Evolutionary conservation across 2,329 filamentous ascomycete genomes (phyloP).

Genomic region (Colletotrichum gigasporum): DNA sequence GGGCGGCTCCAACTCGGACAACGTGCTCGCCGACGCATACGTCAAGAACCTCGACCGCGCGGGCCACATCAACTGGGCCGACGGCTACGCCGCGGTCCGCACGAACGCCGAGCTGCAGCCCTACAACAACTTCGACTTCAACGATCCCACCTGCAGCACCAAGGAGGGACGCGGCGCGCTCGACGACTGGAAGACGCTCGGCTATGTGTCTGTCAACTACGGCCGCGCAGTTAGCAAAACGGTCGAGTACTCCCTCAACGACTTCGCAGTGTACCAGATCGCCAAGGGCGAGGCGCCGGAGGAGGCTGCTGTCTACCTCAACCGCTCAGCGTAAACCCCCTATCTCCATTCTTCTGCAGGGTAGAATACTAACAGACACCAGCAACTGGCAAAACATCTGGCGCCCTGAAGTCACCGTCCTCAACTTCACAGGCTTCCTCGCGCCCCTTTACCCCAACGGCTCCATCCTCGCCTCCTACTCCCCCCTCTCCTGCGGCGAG

Average conservation of each 20-base stretch:
- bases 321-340: slow-evolving; percentile 50
- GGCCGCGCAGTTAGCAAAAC: slow-evolving; percentile 65
- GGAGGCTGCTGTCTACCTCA: slow-evolving; percentile 60
- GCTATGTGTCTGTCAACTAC: slow-evolving; percentile 62
- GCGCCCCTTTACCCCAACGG: slow-evolving; percentile 62
- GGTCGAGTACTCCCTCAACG: slow-evolving; percentile 67
- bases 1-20: slow-evolving; percentile 68
- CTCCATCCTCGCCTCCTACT: slow-evolving; percentile 49
- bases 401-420: slow-evolving; percentile 56
- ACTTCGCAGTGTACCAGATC: slow-evolving; percentile 65
- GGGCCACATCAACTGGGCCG: slow-evolving; percentile 64
- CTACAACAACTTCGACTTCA: slow-evolving; percentile 57
- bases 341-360: fast-evolving
- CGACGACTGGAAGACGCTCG: slow-evolving; percentile 65
- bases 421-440: slow-evolving; percentile 64
- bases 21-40: slow-evolving; percentile 68
- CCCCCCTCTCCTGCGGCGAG: slow-evolving; percentile 60
- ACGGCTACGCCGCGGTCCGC: slow-evolving; percentile 62
- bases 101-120: slow-evolving; percentile 65
- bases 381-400: slow-evolving; percentile 69
- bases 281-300: slow-evolving; percentile 59
- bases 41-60: slow-evolving; percentile 50
- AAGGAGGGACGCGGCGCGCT: slow-evolving; percentile 67
- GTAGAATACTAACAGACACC: not conserved
- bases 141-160: slow-evolving; percentile 61